These are phyloP conservation scores for Fusarium sp. DNA, from an alignment of 2,329 filamentous ascomycete genomes.

Conservation along the genomic window DNA sequence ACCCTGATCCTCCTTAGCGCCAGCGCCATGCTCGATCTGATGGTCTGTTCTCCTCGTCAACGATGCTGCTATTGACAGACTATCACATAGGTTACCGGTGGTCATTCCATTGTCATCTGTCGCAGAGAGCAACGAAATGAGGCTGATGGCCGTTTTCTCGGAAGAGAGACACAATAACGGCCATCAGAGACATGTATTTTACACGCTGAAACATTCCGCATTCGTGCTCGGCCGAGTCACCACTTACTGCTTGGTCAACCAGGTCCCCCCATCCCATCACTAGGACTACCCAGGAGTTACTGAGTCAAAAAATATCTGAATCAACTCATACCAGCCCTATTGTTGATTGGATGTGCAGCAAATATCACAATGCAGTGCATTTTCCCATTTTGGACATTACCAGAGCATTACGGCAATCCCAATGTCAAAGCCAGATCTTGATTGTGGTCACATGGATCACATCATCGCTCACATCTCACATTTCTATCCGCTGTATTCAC, in stretches of 20 bases:
- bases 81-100: slow-evolving; percentile 3
- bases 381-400: background rate
- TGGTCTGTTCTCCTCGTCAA: slow-evolving; percentile 28
- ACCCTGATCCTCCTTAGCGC: slow-evolving; percentile 36
- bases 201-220: background rate
- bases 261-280: background rate
- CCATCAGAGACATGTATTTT: background rate
- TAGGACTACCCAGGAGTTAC: background rate
- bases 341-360: background rate
- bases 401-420: background rate
- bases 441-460: background rate
- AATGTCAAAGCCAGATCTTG: background rate
- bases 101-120: slow-evolving; percentile 28
- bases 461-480: background rate
- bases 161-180: background rate
- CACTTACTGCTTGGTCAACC: background rate
- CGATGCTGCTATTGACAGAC: slow-evolving; percentile 16
- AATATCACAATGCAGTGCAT: background rate
- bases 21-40: slow-evolving; percentile 26
- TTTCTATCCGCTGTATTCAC: background rate
- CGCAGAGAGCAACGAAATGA: slow-evolving; percentile 9
- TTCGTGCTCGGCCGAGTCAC: background rate
- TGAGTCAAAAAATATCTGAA: background rate
- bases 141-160: background rate
- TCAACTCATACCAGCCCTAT: background rate